Evolutionary conservation across 2,329 filamentous ascomycete species (phyloP), one percentile per base, ranked within the genome.

Genomic region (Capronia americana): DNA sequence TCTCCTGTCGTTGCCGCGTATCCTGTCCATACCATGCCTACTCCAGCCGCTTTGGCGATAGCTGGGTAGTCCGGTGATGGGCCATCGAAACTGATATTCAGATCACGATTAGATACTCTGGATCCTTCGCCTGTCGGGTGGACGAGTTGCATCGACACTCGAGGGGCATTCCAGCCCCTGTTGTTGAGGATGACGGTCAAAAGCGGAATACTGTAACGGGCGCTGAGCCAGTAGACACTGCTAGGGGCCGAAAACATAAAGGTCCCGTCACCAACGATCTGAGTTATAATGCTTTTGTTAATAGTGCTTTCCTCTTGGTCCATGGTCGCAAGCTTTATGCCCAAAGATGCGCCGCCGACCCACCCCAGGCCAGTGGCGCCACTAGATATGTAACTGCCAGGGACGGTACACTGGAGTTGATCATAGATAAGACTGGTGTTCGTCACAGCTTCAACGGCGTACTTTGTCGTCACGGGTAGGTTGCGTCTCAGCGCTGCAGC

Each of bases 281-380:
- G 85, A 64, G 84, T 85, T 1, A 88, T 85, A 67, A 88, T 86
- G 30, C 84, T 84, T 70, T 86, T 84, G 41, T 79, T 79, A 0
- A 70, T 75, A 32, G 66, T 66, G 26, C 20, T 38, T 4, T 20
- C n/a, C 30, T 61, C 48, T 3, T 93, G 88, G 1, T 91, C 92
- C 2, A 94, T 77, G 0, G 90, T n/a, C 14, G 53, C 53, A n/a
- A n/a, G n/a, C n/a, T n/a, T n/a, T n/a, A n/a, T n/a, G 7, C 53
- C 53, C 14, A 50, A 7, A 6, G 46, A 88, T 61, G 81, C 91
- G 14, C 92, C 91, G 14, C 91, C 91, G 11, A 87, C 91, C 91
- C 91, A 94, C 1, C 91, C 91, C 0, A 94, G 86, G 2, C 91
- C 91, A 12, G 90, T 91, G 0, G 90, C 91, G 1, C 91, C 91